Base-by-base conservation (phyloP, 2,329 filamentous ascomycete species). In the Apiospora sp. region DNA sequence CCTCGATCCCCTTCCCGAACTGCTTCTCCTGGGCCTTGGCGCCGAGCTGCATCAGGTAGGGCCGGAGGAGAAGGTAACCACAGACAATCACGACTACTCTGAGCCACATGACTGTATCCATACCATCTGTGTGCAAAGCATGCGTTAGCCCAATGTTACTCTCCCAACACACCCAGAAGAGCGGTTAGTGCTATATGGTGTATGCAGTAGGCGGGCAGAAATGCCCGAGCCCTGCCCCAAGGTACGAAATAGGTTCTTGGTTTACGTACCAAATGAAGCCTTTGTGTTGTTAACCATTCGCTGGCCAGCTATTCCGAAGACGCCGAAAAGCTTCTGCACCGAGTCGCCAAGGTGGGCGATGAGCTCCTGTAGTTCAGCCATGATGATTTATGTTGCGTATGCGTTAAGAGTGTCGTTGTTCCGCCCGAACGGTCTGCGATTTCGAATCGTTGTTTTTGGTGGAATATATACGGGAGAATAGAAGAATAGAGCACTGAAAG, bases 61-160 rank as follows among this genome's bases (percentile, higher is more conserved):
- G 93, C 0, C 94, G 91, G 34, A 94, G 78, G 70, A 96, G 87
- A 75, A 91, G 80, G 84, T 96, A 97, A 71, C 89, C 91, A 78
- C 94, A 90, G 27, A 94, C 88, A 74, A 94, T 88, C 76, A 91
- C 87, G 76, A 94, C 83, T 72, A 96, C 87, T 68, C 94, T 92
- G 77, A 96, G 87, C 86, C 87, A 91, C 58, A 87, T 70, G 8
- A 41, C 44, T 5, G 68, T 43, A 22, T 70, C 68, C 68, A 70
- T 70, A 27, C 22, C 30, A 19, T 37, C 68, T 70, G 34, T 16
- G 44, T n/a, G n/a, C 7, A 19, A 30, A 37, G 34, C 22, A 48
- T 2, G 27, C 13, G 67, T 69, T 49, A 69, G 44, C 13, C 14
- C 44, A 49, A 41, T 4, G 5, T 19, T 19, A 12, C 30, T 64